Evolutionary conservation across 495 filamentous ascomycete genomes (phyloP).

Genomic region (Penicillium pulvis): DNA sequence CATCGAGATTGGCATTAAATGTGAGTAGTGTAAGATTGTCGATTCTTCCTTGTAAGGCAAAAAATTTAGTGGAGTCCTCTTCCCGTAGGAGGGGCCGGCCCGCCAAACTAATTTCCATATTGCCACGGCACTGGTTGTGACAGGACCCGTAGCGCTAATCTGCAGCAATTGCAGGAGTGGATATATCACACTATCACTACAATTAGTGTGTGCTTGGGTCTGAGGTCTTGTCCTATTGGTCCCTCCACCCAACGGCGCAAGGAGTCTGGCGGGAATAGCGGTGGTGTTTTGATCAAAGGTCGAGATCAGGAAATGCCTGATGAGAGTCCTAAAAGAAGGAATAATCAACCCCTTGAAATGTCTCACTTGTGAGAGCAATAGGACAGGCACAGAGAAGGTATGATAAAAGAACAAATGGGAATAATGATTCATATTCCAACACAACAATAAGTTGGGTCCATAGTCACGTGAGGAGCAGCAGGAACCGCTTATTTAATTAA

Average conservation of each 20-base stretch:
- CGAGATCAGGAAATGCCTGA: neutral
- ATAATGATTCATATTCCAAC: neutral
- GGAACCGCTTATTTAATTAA: constrained; percentile 20
- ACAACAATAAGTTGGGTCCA: neutral
- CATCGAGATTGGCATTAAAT: neutral
- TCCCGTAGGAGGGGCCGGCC: constrained; percentile 1
- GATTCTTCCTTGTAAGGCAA: neutral
- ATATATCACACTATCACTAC: constrained; percentile 11
- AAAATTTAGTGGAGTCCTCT: neutral
- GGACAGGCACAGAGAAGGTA: neutral
- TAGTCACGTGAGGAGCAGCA: constrained; percentile 3
- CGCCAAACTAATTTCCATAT: neutral
- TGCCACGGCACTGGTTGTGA: constrained; percentile 2
- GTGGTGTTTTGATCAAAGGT: neutral
- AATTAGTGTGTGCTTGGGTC: constrained; percentile 1
- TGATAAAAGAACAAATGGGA: neutral
- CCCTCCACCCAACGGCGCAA: constrained; percentile 5
- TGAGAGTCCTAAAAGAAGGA: neutral
- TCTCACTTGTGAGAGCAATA: neutral
- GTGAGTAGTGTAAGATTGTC: neutral
- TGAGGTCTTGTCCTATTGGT: neutral
- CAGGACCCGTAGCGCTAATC: neutral
- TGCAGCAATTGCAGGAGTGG: neutral
- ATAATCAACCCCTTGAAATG: neutral
- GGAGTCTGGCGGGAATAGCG: neutral